A percentile compares a stretch with the other conserved stretches of the same genome.
These are phyloP conservation scores for Biscogniauxia marginata DNA, from an alignment of 2,329 filamentous ascomycete genomes.

Conservation along the genomic window DNA sequence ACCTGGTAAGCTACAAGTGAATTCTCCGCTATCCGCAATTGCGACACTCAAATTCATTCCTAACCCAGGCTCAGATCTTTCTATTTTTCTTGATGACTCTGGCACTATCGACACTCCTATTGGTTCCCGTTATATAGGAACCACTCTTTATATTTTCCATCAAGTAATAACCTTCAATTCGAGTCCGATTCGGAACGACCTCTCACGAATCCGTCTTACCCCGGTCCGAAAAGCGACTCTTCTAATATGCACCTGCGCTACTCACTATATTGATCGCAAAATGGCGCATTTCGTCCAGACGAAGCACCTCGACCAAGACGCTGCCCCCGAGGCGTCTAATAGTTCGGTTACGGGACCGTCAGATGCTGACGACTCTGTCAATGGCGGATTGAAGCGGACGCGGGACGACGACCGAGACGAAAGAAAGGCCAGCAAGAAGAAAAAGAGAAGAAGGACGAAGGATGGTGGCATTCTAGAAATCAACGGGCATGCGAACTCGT, in stretches of 20 bases:
- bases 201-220: background rate
- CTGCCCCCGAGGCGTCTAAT: conserved; percentile 15
- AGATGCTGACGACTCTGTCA: conserved; percentile 33
- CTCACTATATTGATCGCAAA: conserved; percentile 7
- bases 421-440: conserved; percentile 34
- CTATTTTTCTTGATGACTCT: no score
- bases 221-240: conserved; percentile 5
- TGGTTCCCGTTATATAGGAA: background rate
- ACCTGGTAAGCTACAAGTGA: no score
- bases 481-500: conserved; percentile 29
- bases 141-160: background rate
- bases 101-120: background rate
- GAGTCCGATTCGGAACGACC: background rate
- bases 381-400: conserved; percentile 20
- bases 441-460: conserved; percentile 25
- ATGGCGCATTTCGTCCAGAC: conserved; percentile 31
- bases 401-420: conserved; percentile 20
- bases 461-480: conserved; percentile 33
- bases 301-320: conserved; percentile 12
- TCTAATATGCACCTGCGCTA: conserved; percentile 3
- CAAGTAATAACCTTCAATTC: background rate
- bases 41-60: no score
- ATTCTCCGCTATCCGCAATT: no score
- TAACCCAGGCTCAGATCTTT: no score
- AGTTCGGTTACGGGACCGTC: conserved; percentile 23